These are phyloP conservation scores for Mucor mucedo DNA, from an alignment of 371 early-diverging fungal species.

Conservation along the genomic window DNA sequence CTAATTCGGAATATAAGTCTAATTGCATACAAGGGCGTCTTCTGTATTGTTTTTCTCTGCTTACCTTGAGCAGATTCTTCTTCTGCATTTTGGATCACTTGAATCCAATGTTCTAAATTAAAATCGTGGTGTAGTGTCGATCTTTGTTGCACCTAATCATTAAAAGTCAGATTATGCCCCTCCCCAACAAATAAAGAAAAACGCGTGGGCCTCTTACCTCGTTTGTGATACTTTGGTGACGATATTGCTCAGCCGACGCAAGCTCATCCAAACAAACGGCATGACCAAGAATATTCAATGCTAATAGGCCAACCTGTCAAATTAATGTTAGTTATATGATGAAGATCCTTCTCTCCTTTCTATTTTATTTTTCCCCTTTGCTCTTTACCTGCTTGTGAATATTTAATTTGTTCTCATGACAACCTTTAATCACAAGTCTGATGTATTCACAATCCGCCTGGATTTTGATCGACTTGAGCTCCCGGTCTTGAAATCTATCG, in stretches of 20 bases:
- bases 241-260: background rate
- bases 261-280: background rate
- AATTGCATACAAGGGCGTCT: background rate
- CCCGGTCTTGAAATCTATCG: constrained; percentile 56
- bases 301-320: constrained; percentile 61
- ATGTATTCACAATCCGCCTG: constrained; percentile 75
- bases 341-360: background rate
- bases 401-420: constrained; percentile 74
- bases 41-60: background rate
- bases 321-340: background rate
- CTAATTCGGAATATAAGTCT: constrained; percentile 6
- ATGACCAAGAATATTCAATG: constrained; percentile 59
- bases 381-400: constrained; percentile 73
- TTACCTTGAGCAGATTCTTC: constrained; percentile 48
- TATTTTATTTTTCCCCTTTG: background rate
- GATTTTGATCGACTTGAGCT: constrained; percentile 77
- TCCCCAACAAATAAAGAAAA: background rate
- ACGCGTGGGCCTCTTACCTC: constrained; percentile 1
- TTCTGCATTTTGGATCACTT: constrained; percentile 43
- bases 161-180: background rate
- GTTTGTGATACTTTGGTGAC: background rate
- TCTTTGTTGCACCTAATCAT: constrained; percentile 2
- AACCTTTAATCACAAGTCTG: constrained; percentile 70
- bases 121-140: constrained; percentile 30
- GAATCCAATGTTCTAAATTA: constrained; percentile 46